These are phyloP conservation scores for Penicillium paradoxum DNA, from an alignment of 495 filamentous ascomycete species.

Conservation along the genomic window DNA sequence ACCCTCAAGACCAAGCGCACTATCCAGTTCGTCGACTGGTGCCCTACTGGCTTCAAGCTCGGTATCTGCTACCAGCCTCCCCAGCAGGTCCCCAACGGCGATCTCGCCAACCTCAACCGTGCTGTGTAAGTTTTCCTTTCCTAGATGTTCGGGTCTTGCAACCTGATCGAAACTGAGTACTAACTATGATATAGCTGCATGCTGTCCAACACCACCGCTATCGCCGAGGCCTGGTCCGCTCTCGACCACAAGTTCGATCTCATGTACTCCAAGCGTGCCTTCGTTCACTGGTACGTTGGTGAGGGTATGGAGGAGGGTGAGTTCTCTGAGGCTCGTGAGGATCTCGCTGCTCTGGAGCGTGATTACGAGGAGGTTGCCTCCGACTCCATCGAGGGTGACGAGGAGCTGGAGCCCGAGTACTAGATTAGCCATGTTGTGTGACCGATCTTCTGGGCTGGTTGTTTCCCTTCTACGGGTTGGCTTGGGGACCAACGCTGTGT, in stretches of 20 bases:
- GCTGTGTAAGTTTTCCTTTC: slow-evolving; percentile 73
- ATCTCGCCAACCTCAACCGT: slow-evolving; percentile 94
- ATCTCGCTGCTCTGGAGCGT: slow-evolving; percentile 93
- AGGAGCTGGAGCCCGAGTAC: slow-evolving; percentile 91
- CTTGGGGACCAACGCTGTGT: slow-evolving; percentile 25
- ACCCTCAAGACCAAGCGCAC: slow-evolving; percentile 97
- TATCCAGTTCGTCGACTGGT: slow-evolving; percentile 99
- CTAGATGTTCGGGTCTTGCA: background rate
- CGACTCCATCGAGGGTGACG: slow-evolving; percentile 79
- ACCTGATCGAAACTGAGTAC: background rate
- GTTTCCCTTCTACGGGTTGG: slow-evolving; percentile 21
- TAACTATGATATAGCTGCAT: slow-evolving; percentile 65
- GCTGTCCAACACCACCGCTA: slow-evolving; percentile 99
- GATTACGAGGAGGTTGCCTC: slow-evolving; percentile 99
- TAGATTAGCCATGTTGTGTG: slow-evolving; percentile 47
- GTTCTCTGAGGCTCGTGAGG: slow-evolving; percentile 98
- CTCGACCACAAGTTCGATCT: slow-evolving; percentile 98
- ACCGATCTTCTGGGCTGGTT: slow-evolving; percentile 15
- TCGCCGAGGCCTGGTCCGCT: slow-evolving; percentile 96
- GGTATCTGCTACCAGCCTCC: slow-evolving; percentile 99
- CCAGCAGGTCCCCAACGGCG: slow-evolving; percentile 90
- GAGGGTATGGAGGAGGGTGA: slow-evolving; percentile 99
- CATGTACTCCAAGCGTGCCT: slow-evolving; percentile 99
- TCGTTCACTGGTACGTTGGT: slow-evolving; percentile 99
- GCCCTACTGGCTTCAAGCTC: slow-evolving; percentile 99